Evolutionary conservation across 2,329 filamentous ascomycete genomes (phyloP), one percentile per base, ranked within the genome.

Genomic region (Alternaria novae-zelandiae): DNA sequence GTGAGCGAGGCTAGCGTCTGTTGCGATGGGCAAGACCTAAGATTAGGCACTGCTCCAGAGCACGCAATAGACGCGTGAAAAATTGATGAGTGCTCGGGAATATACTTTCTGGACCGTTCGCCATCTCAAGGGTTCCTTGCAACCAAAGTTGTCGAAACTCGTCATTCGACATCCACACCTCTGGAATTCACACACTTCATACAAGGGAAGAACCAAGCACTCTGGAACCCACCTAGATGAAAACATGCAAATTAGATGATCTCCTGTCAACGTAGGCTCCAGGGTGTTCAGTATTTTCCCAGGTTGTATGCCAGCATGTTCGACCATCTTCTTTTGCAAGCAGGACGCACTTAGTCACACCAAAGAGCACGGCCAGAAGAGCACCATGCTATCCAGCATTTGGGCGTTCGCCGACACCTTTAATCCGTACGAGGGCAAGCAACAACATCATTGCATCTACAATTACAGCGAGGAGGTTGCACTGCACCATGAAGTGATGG

Each of bases 1-100:
- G 74, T 78, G 83, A 68, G 53, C 21, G 46, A 28, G 26, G 25
- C 23, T 47, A 1, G 28, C 28, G 12, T 23, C 7, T 36, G 2
- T 23, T 5, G 28, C 21, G 28, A 51, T 1, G 11, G 28, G 5
- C 17, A 51, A 3, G 13, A 36, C 17, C 12, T 10, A n/a, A n/a
- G 26, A 30, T 15, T 6, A 21, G 8, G 11, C 1, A 5, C 6
- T 6, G 13, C 28, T 7, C 15, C 3, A 23, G 17, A 9, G 28
- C 20, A 51, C 12, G 10, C 3, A 12, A 51, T 15, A 32, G 3
- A 17, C 28, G 36, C 28, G 25, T 11, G 25, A 26, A 12, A 12
- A 6, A n/a, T 30, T 25, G 9, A 28, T 17, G 46, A 13, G 25
- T n/a, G 25, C 3, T 21, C 47, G 17, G 12, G 10, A 20, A 21